Evolutionary conservation across 177 flowering plant species (phyloP), one percentile per base, ranked within the genome.

Genomic region (Vitis hybrid): DNA sequence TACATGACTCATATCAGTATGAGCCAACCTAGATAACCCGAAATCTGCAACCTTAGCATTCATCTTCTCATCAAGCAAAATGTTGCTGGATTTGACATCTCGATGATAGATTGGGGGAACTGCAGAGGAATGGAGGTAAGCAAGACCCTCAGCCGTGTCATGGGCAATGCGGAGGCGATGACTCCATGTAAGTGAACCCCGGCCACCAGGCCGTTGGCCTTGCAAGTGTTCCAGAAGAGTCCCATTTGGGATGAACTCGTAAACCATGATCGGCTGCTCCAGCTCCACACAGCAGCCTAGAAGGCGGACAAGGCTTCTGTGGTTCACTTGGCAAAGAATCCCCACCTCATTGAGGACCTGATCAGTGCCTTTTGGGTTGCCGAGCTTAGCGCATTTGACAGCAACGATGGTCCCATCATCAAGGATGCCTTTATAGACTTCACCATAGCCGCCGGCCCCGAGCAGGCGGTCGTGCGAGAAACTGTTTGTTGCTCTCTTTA

Each of bases 221-320:
- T 80, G 83, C 2, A 90, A 59, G 68, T 82, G 88, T 0, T 88
- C 93, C 3, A 53, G 67, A 18, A 90, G 85, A 19, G 83, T 82
- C 13, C 93, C 93, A 10, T 90, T 84, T 1, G 76, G 57, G 19
- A 90, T 76, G 81, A 77, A 90, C 68, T 90, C 96, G 67, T 90
- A 90, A 10, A 90, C 88, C 81, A 88, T 49, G 7, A 90, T 72
- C 0, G 91, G 91, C 59, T 86, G 86, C 57, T 88, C 84, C 1
- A 85, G 77, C 71, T 90, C 96, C 1, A 88, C 87, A 48, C 96
- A 88, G 61, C 93, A 90, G n/a, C 96, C 91, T 0, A 90, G 86
- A 18, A 88, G 80, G 20, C 77, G 53, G 2, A 88, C 93, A 0
- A 90, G 87, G 77, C 73, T 80, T n/a, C 78, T 73, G 76, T 87